These are phyloP conservation scores for Colletotrichum sp. DNA, from an alignment of 2,329 filamentous ascomycete genomes.

Conservation along the genomic window DNA sequence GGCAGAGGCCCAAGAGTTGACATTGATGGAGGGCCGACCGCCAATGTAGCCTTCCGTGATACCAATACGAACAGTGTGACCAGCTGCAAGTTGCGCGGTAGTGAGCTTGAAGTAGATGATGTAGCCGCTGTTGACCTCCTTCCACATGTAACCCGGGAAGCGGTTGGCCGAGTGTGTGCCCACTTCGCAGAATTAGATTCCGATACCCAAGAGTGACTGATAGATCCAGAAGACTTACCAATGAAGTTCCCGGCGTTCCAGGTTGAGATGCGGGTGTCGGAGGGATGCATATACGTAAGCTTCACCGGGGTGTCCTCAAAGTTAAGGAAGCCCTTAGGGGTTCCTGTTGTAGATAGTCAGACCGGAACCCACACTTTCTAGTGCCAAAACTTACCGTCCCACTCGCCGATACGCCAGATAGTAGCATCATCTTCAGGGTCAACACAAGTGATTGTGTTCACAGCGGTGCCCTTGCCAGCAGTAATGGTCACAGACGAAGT, in stretches of 20 bases:
- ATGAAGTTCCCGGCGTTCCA: constrained; percentile 38
- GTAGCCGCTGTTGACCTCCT: constrained; percentile 44
- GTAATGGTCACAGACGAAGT: constrained; percentile 29
- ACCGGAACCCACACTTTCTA: neutral
- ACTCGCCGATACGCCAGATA: constrained; percentile 41
- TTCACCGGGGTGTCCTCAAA: constrained; percentile 41
- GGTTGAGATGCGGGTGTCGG: constrained; percentile 31
- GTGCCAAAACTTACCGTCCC: constrained; percentile 22
- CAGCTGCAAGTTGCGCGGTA: constrained; percentile 28
- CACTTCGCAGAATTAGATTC: constrained; percentile 11
- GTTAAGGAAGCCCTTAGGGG: constrained; percentile 37
- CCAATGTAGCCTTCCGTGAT: constrained; percentile 35
- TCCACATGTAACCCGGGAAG: constrained; percentile 47
- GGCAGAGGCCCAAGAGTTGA: constrained; percentile 32
- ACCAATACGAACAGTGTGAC: constrained; percentile 32
- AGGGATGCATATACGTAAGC: constrained; percentile 46
- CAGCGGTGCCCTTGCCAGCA: constrained; percentile 29
- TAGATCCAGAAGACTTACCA: neutral
- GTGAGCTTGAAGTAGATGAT: constrained; percentile 42
- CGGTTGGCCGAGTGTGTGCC: constrained; percentile 34
- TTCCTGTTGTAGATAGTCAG: constrained; percentile 21
- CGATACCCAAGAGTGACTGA: neutral
- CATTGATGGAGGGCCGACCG: constrained; percentile 32
- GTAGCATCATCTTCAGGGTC: constrained; percentile 35
- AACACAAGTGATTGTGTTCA: constrained; percentile 31